These are phyloP conservation scores for Ascochyta rabiei DNA, from an alignment of 2,329 filamentous ascomycete species.

Conservation along the genomic window DNA sequence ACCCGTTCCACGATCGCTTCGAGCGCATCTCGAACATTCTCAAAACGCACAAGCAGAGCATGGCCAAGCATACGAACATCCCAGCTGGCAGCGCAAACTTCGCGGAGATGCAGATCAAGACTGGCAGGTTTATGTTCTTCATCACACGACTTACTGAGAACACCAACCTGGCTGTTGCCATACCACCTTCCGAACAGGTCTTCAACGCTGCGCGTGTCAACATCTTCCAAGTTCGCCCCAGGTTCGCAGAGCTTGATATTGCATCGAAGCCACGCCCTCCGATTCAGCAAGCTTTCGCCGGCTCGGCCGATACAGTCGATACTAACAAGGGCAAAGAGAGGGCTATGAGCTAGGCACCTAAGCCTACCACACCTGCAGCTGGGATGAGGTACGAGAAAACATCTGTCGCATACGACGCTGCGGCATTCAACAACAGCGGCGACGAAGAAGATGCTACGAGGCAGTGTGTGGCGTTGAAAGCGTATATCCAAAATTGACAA, in stretches of 20 bases:
- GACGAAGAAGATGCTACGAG: background rate
- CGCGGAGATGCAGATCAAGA: conserved; percentile 80
- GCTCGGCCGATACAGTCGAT: conserved; percentile 37
- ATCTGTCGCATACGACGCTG: background rate
- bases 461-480: background rate
- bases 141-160: conserved; percentile 96
- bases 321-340: conserved; percentile 29
- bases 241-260: conserved; percentile 71
- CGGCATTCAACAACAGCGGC: background rate
- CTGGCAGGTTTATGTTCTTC: conserved; percentile 85
- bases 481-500: background rate
- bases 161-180: conserved; percentile 90
- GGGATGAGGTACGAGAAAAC: too few species aligned
- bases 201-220: conserved; percentile 93
- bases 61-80: conserved; percentile 74
- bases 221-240: conserved; percentile 82
- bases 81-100: conserved; percentile 84
- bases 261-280: conserved; percentile 45
- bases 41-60: conserved; percentile 94
- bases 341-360: conserved; percentile 3
- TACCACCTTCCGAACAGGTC: conserved; percentile 87
- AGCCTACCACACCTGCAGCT: background rate
- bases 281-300: conserved; percentile 46
- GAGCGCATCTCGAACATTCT: conserved; percentile 97
- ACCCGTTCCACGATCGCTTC: conserved; percentile 90